A percentile compares a stretch with the other conserved stretches of the same genome.
Conservation (phyloP, 2,329 filamentous ascomycete genomes). For the Chrysoporthe deuterocubensis region DNA sequence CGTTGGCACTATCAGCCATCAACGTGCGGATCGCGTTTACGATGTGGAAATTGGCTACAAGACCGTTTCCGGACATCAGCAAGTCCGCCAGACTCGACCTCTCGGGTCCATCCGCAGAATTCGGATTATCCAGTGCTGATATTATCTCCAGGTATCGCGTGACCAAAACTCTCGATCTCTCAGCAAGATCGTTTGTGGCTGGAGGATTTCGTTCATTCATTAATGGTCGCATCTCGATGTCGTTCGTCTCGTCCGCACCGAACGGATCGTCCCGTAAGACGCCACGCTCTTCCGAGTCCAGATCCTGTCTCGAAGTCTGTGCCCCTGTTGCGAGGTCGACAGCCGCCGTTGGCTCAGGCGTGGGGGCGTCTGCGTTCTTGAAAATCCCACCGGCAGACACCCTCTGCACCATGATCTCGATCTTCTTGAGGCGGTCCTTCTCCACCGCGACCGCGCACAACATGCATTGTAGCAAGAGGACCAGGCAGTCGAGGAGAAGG, state of each 20-base stretch:
- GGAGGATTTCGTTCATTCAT: conserved; percentile 13
- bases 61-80: conserved; percentile 58
- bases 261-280: conserved; percentile 46
- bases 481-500: conserved; percentile 58
- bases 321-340: conserved; percentile 22
- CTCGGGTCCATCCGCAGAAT: conserved; percentile 34
- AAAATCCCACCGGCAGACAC: conserved; percentile 24
- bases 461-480: conserved; percentile 63
- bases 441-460: conserved; percentile 68
- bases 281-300: conserved; percentile 62
- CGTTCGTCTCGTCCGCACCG: conserved; percentile 43
- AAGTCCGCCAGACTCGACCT: conserved; percentile 50
- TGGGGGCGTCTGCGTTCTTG: conserved; percentile 26
- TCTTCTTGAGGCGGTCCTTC: conserved; percentile 58
- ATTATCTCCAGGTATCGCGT: too few relatives aligned
- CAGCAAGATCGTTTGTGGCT: conserved; percentile 31
- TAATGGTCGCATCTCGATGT: conserved; percentile 51
- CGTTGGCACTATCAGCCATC: conserved; percentile 48
- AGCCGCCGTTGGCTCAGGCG: conserved; percentile 31
- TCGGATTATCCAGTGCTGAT: conserved; percentile 30
- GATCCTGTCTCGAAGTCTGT: conserved; percentile 46
- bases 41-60: conserved; percentile 59
- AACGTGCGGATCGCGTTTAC: conserved; percentile 53
- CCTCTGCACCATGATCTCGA: conserved; percentile 42
- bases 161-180: conserved; percentile 21